A percentile compares a stretch with the other conserved stretches of the same genome.
Evolutionary conservation across 2,329 filamentous ascomycete species (phyloP).

Genomic region (Colletotrichum chrysophilum): DNA sequence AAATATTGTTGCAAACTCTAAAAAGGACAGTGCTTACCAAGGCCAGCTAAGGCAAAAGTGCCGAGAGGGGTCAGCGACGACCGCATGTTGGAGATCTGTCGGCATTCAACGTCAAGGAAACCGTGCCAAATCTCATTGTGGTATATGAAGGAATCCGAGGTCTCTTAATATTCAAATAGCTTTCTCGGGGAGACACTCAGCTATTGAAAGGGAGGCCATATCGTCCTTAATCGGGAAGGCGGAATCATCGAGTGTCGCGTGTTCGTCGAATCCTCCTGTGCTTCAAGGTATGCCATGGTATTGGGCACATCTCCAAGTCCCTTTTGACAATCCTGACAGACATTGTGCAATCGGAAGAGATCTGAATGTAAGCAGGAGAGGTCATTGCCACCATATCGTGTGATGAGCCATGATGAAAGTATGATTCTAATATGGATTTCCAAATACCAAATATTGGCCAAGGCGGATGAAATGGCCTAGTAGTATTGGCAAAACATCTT

Average conservation of each 20-base stretch:
- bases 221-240: not conserved
- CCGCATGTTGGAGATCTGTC: conserved; percentile 14
- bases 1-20: not conserved
- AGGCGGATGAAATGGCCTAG: not conserved
- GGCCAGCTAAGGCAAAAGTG: conserved; percentile 10
- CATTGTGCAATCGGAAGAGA: not conserved
- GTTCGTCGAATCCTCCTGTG: not conserved
- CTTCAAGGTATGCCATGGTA: not conserved
- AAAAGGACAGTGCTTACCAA: not conserved
- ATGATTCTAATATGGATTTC: not conserved
- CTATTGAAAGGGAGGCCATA: not conserved
- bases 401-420: not conserved
- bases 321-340: not conserved
- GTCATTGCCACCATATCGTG: not conserved
- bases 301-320: not conserved
- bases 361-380: not conserved
- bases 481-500: not conserved
- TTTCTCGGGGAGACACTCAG: not conserved
- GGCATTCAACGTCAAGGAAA: not conserved
- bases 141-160: not conserved
- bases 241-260: not conserved
- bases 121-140: not conserved
- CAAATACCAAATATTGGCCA: not conserved
- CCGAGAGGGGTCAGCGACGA: not conserved
- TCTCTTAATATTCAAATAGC: not conserved